Evolutionary conservation across 176 grass and related monocot genomes (phyloP).

Genomic region (Elymus sibiricus): DNA sequence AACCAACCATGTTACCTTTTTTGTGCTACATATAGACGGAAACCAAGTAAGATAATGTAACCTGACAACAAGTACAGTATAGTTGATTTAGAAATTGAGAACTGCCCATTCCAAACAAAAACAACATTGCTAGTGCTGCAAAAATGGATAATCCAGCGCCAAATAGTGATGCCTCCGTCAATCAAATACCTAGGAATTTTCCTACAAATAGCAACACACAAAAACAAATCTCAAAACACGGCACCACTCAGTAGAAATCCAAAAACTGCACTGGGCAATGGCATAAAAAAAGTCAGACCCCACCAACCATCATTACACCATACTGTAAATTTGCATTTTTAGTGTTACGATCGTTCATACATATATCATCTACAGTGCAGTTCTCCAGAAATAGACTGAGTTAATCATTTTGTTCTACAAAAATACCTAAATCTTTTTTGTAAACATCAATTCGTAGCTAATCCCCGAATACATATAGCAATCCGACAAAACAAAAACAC

Average conservation of each 20-base stretch:
- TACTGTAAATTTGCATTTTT: background rate
- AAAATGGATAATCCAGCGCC: constrained; percentile 85
- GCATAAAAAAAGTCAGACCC: background rate
- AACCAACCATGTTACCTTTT: background rate
- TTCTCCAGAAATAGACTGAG: too few species aligned
- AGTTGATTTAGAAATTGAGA: background rate
- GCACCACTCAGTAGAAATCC: background rate
- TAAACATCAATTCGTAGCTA: too few species aligned
- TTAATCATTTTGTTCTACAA: too few species aligned
- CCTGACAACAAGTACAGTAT: too few species aligned
- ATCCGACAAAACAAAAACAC: too few species aligned
- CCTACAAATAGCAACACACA: constrained; percentile 32
- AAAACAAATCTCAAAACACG: constrained; percentile 13
- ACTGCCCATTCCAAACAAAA: constrained; percentile 93
- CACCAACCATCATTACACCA: background rate
- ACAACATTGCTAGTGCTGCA: constrained; percentile 72
- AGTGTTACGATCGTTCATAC: too few species aligned
- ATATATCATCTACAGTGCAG: background rate
- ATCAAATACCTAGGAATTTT: constrained; percentile 98
- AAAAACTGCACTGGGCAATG: background rate
- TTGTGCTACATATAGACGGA: background rate
- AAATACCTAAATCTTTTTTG: too few species aligned
- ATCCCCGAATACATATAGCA: too few species aligned
- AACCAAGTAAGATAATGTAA: background rate
- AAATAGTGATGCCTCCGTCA: constrained; percentile 83